These are phyloP conservation scores for Saccharum officinarum DNA, from an alignment of 176 grass and related monocot species.

Conservation along the genomic window DNA sequence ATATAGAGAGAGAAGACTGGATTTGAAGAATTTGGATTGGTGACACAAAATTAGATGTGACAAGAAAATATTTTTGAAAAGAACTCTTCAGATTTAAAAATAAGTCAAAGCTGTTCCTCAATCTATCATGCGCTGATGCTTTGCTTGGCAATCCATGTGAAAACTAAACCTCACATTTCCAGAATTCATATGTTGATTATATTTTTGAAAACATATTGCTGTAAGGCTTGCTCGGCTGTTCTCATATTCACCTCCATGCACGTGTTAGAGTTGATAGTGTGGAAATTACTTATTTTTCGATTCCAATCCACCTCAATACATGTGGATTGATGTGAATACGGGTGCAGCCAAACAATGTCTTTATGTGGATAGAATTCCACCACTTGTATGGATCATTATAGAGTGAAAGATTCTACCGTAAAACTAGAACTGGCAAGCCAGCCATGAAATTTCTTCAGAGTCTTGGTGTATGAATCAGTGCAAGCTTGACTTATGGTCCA, in stretches of 20 bases:
- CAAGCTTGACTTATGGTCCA: constrained; percentile 91
- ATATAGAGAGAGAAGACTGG: background rate
- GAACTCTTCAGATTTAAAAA: background rate
- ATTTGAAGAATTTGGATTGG: background rate
- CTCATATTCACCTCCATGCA: too few species aligned
- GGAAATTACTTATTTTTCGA: too few species aligned
- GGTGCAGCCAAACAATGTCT: background rate
- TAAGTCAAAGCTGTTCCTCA: background rate
- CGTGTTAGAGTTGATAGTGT: too few species aligned
- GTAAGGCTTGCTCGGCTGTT: background rate
- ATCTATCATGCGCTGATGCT: background rate
- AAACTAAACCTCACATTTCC: background rate
- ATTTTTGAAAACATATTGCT: background rate
- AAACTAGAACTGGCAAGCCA: constrained; percentile 97
- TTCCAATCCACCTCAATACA: too few species aligned
- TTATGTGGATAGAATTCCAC: background rate
- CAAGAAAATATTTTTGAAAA: background rate
- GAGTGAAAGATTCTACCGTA: constrained; percentile 52
- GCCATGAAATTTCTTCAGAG: constrained; percentile 96
- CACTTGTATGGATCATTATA: background rate
- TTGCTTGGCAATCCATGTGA: background rate
- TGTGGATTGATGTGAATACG: background rate
- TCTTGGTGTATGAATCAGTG: constrained; percentile 92
- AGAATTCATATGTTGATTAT: background rate
- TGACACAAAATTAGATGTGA: background rate